Percentiles rank a stretch among this genome's conserved stretches.
Evolutionary conservation across 2,329 filamentous ascomycete species (phyloP).

Genomic region (Fusarium brachygibbosum): DNA sequence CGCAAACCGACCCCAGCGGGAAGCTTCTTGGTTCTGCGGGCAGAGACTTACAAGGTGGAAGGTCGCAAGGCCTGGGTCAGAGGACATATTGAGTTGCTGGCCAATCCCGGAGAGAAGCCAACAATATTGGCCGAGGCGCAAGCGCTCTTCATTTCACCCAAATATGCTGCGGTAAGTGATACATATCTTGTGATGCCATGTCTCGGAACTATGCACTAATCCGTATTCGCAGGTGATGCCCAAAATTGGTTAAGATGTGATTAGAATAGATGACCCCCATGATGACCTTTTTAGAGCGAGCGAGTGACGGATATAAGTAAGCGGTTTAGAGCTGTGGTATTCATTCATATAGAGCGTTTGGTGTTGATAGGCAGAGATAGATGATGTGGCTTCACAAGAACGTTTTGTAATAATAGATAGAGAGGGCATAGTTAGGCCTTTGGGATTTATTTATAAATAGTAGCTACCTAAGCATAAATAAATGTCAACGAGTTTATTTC

Average conservation of each 20-base stretch:
- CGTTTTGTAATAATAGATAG: conserved; percentile 21
- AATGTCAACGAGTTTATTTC: background rate
- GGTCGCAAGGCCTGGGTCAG: conserved; percentile 96
- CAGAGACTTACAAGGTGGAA: conserved; percentile 86
- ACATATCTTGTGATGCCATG: background rate
- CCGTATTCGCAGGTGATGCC: conserved; percentile 52
- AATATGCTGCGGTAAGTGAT: conserved; percentile 77
- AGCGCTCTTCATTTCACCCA: conserved; percentile 90
- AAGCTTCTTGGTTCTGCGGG: conserved; percentile 81
- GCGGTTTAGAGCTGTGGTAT: conserved; percentile 10
- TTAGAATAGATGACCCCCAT: conserved; percentile 20
- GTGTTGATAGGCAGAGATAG: conserved; percentile 11
- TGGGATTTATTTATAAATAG: background rate
- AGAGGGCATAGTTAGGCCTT: too few species aligned
- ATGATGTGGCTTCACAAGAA: conserved; percentile 9
- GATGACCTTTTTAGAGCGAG: conserved; percentile 29
- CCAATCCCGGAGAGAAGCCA: conserved; percentile 70
- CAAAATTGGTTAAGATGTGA: conserved; percentile 42
- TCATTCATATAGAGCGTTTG: conserved; percentile 20
- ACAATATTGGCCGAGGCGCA: conserved; percentile 83
- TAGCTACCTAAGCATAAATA: background rate
- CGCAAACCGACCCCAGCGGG: conserved; percentile 82
- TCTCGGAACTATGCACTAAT: conserved; percentile 11
- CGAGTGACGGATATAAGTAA: too few species aligned
- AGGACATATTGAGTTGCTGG: conserved; percentile 85